Evolutionary conservation across 2,329 filamentous ascomycete genomes (phyloP), one percentile per base, ranked within the genome.

Genomic region (Bisporella sp.): DNA sequence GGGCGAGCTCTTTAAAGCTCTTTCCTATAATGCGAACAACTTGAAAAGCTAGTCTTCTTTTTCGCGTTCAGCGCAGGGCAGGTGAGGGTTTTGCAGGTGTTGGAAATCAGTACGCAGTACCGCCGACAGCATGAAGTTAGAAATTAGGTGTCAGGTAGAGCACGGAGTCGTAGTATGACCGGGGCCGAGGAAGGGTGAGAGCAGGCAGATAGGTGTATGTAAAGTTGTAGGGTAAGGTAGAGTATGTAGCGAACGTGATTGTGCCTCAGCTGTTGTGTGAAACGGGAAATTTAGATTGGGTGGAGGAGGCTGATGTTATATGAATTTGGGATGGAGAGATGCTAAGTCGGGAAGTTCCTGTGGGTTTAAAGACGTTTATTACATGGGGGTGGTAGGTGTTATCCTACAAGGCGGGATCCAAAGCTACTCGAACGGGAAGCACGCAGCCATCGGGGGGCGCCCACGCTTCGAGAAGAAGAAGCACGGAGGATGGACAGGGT

Each of bases 291-390:
- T 40, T n/a, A 28, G 45, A 44, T 32, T 33, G 6, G 48, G 50
- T 44, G 49, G 53, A 57, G 51, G 53, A 57, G 53, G 56, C 52
- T 59, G 56, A 60, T 59, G 47, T 58, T 61, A 59, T 61, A 59
- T 59, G 54, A 51, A 46, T 37, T 8, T n/a, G 35, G 47, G 48
- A 46, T 53, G 37, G 41, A 28, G 13, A 40, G 31, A 41, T 43
- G 48, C 37, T 41, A 48, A 55, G 54, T 59, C 56, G 57, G 55
- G 54, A 53, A 52, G 48, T 56, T 57, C 58, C 54, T 53, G 49
- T 52, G 51, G 46, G 53, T 51, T 52, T 35, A 31, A 46, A 45
- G 47, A 50, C 45, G 48, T 48, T 37, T 37, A 37, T 53, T 49
- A 51, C 54, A 58, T 51, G 55, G 54, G 53, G 49, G 46, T 32